Conservation (phyloP, 2,329 filamentous ascomycete species). For the Blumeria hordei region DNA sequence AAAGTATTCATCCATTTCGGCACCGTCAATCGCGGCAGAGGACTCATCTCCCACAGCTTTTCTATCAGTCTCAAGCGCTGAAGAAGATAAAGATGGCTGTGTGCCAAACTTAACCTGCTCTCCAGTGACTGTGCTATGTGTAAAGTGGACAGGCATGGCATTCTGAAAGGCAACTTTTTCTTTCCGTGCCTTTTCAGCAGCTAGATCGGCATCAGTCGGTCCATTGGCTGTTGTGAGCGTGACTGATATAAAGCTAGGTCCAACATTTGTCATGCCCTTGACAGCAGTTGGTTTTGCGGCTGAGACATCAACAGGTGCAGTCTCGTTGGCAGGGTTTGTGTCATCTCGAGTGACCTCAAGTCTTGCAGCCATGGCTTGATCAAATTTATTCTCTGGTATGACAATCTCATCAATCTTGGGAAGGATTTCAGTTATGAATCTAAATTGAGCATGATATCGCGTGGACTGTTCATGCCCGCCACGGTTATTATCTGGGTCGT, state of each 20-base stretch:
- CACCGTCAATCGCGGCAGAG: constrained; percentile 25
- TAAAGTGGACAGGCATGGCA: constrained; percentile 46
- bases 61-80: constrained; percentile 21
- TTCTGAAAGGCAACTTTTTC: constrained; percentile 44
- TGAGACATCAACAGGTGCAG: constrained; percentile 29
- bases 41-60: constrained; percentile 18
- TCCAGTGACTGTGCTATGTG: constrained; percentile 42
- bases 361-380: constrained; percentile 37
- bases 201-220: constrained; percentile 40
- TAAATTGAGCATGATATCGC: constrained; percentile 54
- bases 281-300: constrained; percentile 39
- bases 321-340: constrained; percentile 37
- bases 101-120: constrained; percentile 28
- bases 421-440: constrained; percentile 52
- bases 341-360: constrained; percentile 42
- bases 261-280: constrained; percentile 40
- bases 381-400: constrained; percentile 53
- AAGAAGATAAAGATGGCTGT: constrained; percentile 17
- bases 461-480: constrained; percentile 51
- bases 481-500: constrained; percentile 40
- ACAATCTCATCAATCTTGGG: constrained; percentile 52
- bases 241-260: constrained; percentile 43
- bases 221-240: constrained; percentile 43
- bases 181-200: constrained; percentile 37
- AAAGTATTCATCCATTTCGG: constrained; percentile 43